A percentile compares a stretch with the other conserved stretches of the same genome.
phyloP scores from a whole-genome alignment of 345 rosid genomes.

The Heritiera littoralis region DNA sequence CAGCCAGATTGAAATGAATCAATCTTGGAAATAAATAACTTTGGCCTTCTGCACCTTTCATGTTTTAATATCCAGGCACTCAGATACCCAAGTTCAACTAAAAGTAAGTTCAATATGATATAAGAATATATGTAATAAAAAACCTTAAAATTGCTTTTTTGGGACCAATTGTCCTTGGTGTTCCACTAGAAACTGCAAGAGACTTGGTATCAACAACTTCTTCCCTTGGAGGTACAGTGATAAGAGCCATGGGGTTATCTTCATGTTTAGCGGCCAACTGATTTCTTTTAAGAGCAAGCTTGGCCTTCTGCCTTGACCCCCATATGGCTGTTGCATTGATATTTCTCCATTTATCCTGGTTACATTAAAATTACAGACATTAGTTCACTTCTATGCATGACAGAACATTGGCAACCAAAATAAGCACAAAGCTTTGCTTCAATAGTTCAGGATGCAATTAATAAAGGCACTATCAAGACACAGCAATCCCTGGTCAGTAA shows the following conservation, averaged over 20 bases:
- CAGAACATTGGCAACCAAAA: constrained; percentile 7
- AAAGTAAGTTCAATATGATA: constrained; percentile 22
- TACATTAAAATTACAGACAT: constrained; percentile 23
- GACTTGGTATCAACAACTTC: constrained; percentile 57
- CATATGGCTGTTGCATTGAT: constrained; percentile 91
- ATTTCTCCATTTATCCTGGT: constrained; percentile 99
- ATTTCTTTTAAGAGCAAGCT: constrained; percentile 67
- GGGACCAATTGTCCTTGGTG: constrained; percentile 41
- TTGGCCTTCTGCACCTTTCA: constrained; percentile 1
- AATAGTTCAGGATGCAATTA: not conserved
- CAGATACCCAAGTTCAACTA: constrained; percentile 14
- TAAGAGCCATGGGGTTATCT: constrained; percentile 38
- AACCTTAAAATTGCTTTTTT: constrained; percentile 72
- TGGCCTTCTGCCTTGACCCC: constrained; percentile 90
- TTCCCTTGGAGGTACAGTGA: constrained; percentile 47
- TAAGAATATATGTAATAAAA: constrained; percentile 11
- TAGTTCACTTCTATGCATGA: constrained; percentile 17
- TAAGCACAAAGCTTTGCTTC: not conserved
- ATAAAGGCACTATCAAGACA: not conserved
- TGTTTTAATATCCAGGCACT: not conserved
- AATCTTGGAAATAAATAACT: not conserved
- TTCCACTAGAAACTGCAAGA: constrained; percentile 48
- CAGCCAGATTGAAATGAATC: not conserved
- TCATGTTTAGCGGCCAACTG: constrained; percentile 49
- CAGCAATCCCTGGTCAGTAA: not conserved